Evolutionary conservation across 179 eudicot genomes (phyloP).

Genomic region (Carnegiea gigantea): DNA sequence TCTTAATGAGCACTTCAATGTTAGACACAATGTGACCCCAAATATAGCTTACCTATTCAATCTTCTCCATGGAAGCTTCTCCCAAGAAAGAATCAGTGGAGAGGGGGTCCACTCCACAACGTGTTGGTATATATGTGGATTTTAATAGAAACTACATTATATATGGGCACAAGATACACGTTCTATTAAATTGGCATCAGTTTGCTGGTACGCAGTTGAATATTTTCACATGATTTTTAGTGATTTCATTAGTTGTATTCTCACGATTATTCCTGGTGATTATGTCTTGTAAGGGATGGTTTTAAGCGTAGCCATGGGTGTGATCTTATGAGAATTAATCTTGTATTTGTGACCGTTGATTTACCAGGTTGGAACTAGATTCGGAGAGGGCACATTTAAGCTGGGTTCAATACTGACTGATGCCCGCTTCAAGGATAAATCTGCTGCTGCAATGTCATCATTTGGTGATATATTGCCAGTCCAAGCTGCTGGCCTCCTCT

Average conservation of each 20-base stretch:
- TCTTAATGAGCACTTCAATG: no score
- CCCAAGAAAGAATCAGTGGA: not conserved
- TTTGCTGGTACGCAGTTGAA: not conserved
- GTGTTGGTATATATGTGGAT: not conserved
- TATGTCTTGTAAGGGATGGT: not conserved
- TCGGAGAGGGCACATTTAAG: conserved; percentile 89
- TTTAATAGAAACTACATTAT: not conserved
- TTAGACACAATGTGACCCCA: not conserved
- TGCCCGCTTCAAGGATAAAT: conserved; percentile 69
- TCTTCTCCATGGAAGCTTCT: not conserved
- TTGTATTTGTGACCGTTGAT: not conserved
- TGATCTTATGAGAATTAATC: conserved; percentile 7
- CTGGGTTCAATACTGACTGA: conserved; percentile 88
- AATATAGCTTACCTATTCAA: not conserved
- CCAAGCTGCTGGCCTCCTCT: conserved; percentile 94
- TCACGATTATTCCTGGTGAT: not conserved
- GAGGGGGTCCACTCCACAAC: not conserved
- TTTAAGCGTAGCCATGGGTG: not conserved
- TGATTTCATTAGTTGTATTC: not conserved
- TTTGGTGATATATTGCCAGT: conserved; percentile 91
- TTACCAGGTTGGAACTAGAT: conserved; percentile 89
- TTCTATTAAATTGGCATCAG: not conserved
- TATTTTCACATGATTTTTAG: not conserved
- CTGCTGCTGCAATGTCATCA: conserved; percentile 54
- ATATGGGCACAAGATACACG: not conserved